Conservation (phyloP, 148 eudicot genomes). For the Tetragonia tetragonoides region DNA sequence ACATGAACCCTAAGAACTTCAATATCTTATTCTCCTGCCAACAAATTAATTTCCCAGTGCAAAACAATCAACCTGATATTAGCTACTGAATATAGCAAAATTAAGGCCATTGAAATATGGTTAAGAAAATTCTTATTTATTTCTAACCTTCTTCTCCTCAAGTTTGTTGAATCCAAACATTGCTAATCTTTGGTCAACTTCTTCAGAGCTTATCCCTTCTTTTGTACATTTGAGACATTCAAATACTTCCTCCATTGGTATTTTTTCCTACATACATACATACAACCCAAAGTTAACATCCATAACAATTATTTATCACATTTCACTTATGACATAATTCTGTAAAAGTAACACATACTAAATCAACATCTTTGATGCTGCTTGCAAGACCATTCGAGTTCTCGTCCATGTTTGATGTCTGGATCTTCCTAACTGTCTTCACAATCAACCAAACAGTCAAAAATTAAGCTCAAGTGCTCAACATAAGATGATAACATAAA, state of each 20-base stretch:
- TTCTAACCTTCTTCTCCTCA: slow-evolving; percentile 59
- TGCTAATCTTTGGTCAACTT: slow-evolving; percentile 43
- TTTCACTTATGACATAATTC: neutral
- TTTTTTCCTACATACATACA: slow-evolving; percentile 44
- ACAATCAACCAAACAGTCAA: neutral
- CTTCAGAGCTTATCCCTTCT: slow-evolving; percentile 46
- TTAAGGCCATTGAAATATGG: too few species aligned
- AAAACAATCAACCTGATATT: neutral
- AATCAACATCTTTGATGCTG: slow-evolving; percentile 15
- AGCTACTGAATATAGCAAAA: neutral
- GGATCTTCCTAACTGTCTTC: neutral
- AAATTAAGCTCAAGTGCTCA: neutral
- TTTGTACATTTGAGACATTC: slow-evolving; percentile 43
- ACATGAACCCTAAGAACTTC: slow-evolving; percentile 47
- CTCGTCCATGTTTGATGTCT: slow-evolving; percentile 12
- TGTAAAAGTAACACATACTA: slow-evolving; percentile 16
- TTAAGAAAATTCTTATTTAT: too few species aligned
- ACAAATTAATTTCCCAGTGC: neutral
- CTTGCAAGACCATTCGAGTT: slow-evolving; percentile 12
- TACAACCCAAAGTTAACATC: neutral
- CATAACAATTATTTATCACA: neutral
- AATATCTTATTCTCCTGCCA: slow-evolving; percentile 39
- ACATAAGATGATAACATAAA: neutral
- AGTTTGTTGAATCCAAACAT: slow-evolving; percentile 63
- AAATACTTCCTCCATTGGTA: slow-evolving; percentile 62